These are phyloP conservation scores for Parasarocladium wereldwijsianum DNA, from an alignment of 2,329 filamentous ascomycete genomes.

Conservation along the genomic window DNA sequence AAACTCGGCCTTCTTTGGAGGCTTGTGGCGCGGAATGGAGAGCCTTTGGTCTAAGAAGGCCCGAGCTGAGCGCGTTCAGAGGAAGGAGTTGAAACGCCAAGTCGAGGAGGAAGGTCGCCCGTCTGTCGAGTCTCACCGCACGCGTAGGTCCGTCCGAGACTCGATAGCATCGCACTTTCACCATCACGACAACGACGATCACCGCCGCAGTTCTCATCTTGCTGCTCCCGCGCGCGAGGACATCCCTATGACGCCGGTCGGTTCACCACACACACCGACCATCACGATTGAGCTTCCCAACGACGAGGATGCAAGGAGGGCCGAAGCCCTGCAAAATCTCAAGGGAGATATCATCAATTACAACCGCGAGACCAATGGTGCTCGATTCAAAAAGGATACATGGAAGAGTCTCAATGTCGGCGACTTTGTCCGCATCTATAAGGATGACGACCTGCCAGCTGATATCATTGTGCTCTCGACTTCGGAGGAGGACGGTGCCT, in stretches of 20 bases:
- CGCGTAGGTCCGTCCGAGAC: slow-evolving; percentile 19
- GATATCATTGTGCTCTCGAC: slow-evolving; percentile 88
- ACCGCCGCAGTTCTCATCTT: slow-evolving; percentile 37
- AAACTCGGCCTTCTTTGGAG: slow-evolving; percentile 44
- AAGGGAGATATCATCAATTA: slow-evolving; percentile 57
- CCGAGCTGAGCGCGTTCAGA: slow-evolving; percentile 31
- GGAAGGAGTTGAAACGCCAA: slow-evolving; percentile 25
- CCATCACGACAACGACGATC: slow-evolving; percentile 16
- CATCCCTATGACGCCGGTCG: slow-evolving; percentile 93
- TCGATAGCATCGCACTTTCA: slow-evolving; percentile 35
- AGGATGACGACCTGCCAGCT: slow-evolving; percentile 87
- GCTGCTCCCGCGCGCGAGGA: slow-evolving; percentile 36
- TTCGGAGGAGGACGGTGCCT: slow-evolving; percentile 84
- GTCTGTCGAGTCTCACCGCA: slow-evolving; percentile 33
- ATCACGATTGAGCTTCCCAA: slow-evolving; percentile 24
- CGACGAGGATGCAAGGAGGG: slow-evolving; percentile 17
- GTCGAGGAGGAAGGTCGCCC: slow-evolving; percentile 38
- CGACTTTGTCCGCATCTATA: slow-evolving; percentile 92
- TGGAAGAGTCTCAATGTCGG: slow-evolving; percentile 96
- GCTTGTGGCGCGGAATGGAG: slow-evolving; percentile 34
- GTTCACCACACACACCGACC: slow-evolving; percentile 47
- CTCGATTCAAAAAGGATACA: slow-evolving; percentile 78
- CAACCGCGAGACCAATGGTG: slow-evolving; percentile 47
- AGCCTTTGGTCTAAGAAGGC: slow-evolving; percentile 36
- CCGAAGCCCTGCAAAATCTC: slow-evolving; percentile 25